Conservation (phyloP, 2,329 filamentous ascomycete species). For the Parascedosporium putredinis region DNA sequence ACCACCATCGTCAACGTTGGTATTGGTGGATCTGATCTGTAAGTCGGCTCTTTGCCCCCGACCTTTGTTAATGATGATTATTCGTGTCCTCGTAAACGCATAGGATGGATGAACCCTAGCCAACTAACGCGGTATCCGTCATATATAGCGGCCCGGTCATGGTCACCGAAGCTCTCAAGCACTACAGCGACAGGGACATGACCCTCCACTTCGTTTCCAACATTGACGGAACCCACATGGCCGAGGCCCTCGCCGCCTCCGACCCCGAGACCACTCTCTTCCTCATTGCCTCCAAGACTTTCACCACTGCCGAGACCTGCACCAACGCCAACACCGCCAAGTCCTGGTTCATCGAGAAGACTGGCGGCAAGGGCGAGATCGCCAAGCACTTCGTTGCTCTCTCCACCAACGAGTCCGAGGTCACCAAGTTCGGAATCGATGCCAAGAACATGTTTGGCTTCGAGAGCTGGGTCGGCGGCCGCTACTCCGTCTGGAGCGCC, state of each 20-base stretch:
- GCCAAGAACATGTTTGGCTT: constrained; percentile 99
- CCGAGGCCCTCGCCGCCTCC: constrained; percentile 78
- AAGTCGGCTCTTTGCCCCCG: constrained; percentile 33
- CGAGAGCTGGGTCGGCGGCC: constrained; percentile 94
- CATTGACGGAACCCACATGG: constrained; percentile 97
- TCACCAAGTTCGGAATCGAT: constrained; percentile 98
- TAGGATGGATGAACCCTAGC: constrained; percentile 12
- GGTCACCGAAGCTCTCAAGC: constrained; percentile 95
- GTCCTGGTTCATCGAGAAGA: constrained; percentile 86
- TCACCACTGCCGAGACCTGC: constrained; percentile 93
- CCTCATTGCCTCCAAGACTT: constrained; percentile 97
- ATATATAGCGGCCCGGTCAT: constrained; percentile 77
- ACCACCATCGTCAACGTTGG: constrained; percentile 95
- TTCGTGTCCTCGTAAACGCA: no score
- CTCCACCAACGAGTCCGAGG: constrained; percentile 89
- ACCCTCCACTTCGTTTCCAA: constrained; percentile 98
- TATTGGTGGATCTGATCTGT: constrained; percentile 97
- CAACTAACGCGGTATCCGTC: constrained; percentile 10
- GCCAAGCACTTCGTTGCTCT: constrained; percentile 98
- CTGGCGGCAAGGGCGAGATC: constrained; percentile 67
- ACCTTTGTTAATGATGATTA: not conserved
- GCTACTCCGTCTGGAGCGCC: constrained; percentile 98
- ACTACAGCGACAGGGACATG: constrained; percentile 77
- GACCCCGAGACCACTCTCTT: constrained; percentile 98
- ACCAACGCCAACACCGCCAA: constrained; percentile 98